phyloP scores from a whole-genome alignment of 1,284 basidiomycete genomes.

The Trichosporon faecale region DNA sequence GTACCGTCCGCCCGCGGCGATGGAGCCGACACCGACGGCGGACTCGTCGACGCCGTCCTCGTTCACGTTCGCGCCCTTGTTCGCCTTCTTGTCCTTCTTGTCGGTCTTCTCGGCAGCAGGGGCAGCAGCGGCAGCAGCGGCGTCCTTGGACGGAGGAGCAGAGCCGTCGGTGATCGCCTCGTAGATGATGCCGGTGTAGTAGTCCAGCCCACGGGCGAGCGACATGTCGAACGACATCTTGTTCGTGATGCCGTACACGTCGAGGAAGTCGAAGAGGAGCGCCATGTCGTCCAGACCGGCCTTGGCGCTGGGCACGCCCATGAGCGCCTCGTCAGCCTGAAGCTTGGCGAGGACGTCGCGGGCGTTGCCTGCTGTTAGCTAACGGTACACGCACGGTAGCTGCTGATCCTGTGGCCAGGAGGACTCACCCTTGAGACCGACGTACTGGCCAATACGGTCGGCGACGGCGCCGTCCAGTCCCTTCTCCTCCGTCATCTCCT shows the following conservation, averaged over 20 bases:
- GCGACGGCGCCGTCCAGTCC: slow-evolving; percentile 78
- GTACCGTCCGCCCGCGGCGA: slow-evolving; percentile 95
- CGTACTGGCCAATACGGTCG: slow-evolving; percentile 95
- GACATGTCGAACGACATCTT: slow-evolving; percentile 94
- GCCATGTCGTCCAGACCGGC: slow-evolving; percentile 89
- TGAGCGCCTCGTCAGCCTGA: slow-evolving; percentile 65
- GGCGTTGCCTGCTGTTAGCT: slow-evolving; percentile 53
- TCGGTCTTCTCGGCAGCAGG: slow-evolving; percentile 43
- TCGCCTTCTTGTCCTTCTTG: slow-evolving; percentile 54
- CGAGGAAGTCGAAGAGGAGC: slow-evolving; percentile 77
- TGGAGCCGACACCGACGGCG: slow-evolving; percentile 90
- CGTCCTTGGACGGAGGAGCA: slow-evolving; percentile 75
- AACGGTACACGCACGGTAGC: not conserved
- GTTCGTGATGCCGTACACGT: slow-evolving; percentile 69
- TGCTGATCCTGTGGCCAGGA: not conserved
- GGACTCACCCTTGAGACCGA: slow-evolving; percentile 78
- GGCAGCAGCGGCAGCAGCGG: slow-evolving; percentile 51
- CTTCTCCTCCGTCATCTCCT: slow-evolving; percentile 96
- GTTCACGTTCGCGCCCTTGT: slow-evolving; percentile 49
- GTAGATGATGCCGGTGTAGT: slow-evolving; percentile 98
- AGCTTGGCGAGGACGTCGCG: slow-evolving; percentile 73
- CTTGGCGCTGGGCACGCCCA: slow-evolving; percentile 70
- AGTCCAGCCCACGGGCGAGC: slow-evolving; percentile 92
- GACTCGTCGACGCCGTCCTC: slow-evolving; percentile 92
- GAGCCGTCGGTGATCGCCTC: slow-evolving; percentile 92